Conservation (phyloP, 345 rosid species). For the Lepidium africanum region DNA sequence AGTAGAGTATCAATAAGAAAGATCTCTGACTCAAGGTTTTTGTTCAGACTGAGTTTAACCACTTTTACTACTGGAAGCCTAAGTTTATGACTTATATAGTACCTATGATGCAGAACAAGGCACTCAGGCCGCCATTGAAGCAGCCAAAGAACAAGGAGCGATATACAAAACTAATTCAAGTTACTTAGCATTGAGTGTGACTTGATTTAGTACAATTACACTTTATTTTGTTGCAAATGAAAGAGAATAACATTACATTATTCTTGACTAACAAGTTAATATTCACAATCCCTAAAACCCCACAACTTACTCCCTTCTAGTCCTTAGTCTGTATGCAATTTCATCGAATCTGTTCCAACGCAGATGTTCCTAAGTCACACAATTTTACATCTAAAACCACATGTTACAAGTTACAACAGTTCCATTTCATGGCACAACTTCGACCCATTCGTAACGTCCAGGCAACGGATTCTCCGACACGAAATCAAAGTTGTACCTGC, state of each 20-base stretch:
- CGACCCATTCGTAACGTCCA: slow-evolving; percentile 75
- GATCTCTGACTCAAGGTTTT: too few species aligned
- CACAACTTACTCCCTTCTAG: neutral
- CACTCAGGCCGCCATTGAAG: neutral
- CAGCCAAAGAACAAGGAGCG: neutral
- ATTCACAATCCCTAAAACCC: slow-evolving; percentile 6
- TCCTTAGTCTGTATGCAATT: slow-evolving; percentile 21
- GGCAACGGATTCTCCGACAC: slow-evolving; percentile 62
- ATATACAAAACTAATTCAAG: neutral
- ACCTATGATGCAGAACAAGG: neutral
- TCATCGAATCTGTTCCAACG: slow-evolving; percentile 29
- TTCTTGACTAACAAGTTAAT: slow-evolving; percentile 20
- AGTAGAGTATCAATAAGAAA: neutral
- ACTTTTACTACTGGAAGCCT: neutral
- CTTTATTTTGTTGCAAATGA: slow-evolving; percentile 1
- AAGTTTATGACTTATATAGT: slow-evolving; percentile 6
- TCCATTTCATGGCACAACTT: slow-evolving; percentile 36
- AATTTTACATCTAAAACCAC: slow-evolving; percentile 20
- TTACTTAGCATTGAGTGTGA: neutral
- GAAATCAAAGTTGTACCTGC: slow-evolving; percentile 83
- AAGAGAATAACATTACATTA: slow-evolving; percentile 13
- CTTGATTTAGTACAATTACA: neutral
- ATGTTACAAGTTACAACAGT: neutral
- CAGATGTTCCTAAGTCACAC: slow-evolving; percentile 28
- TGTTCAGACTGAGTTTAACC: slow-evolving; percentile 10